These are phyloP conservation scores for Eucalyptus regnans DNA, from an alignment of 345 rosid species.

Conservation along the genomic window DNA sequence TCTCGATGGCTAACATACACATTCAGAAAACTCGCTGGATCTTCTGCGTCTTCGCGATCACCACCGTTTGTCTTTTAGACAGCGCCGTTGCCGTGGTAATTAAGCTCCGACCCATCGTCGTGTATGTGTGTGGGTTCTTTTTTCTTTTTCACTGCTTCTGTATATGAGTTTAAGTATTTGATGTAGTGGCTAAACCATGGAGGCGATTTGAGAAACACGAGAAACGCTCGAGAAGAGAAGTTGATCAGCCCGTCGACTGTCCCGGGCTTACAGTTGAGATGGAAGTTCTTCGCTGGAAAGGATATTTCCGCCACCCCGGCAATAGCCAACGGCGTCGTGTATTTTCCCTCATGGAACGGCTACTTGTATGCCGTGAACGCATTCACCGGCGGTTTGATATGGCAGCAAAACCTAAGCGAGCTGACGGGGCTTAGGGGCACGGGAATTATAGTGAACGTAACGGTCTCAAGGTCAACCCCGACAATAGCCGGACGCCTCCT, in stretches of 20 bases:
- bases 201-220: slow-evolving; percentile 14
- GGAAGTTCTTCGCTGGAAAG: slow-evolving; percentile 35
- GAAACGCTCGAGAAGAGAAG: slow-evolving; percentile 6
- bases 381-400: slow-evolving; percentile 17
- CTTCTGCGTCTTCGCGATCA: neutral
- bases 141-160: neutral
- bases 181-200: slow-evolving; percentile 39
- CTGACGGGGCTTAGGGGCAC: slow-evolving; percentile 20
- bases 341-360: slow-evolving; percentile 50
- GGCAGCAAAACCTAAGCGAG: slow-evolving; percentile 31
- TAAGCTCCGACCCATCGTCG: neutral
- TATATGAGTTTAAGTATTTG: neutral
- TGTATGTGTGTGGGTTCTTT: neutral
- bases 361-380: slow-evolving; percentile 37
- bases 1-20: neutral
- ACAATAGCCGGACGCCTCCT: slow-evolving; percentile 14
- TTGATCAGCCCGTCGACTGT: slow-evolving; percentile 10
- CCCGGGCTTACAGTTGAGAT: slow-evolving; percentile 6
- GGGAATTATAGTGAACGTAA: slow-evolving; percentile 2
- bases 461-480: slow-evolving; percentile 33
- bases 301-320: slow-evolving; percentile 42
- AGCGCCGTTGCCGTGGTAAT: neutral
- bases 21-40: neutral
- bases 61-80: neutral
- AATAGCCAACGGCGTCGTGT: slow-evolving; percentile 15